Evolutionary conservation across 129 eudicot genomes (phyloP), one percentile per base, ranked within the genome.

Genomic region (Kitagawia praeruptora): DNA sequence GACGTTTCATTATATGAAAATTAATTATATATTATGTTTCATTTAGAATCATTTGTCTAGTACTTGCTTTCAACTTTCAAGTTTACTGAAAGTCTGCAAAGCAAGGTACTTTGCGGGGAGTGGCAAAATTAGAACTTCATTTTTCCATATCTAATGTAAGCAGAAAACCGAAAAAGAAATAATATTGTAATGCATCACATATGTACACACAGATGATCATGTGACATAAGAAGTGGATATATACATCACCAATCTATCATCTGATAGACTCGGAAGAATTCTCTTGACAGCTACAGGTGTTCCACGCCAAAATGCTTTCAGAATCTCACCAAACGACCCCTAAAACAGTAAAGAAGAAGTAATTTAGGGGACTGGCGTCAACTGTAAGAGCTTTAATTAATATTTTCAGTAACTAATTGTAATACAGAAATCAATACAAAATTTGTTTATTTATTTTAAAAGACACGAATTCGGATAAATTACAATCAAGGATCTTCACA

Each of bases 201-300:
- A 78, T 73, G 78, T 58, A 34, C 16, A 61, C 78, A 70, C 28
- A 66, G 10, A 40, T 42, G 67, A 1, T 45, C 10, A 41, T 45
- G 37, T 47, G 49, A 67, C 66, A 79, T 63, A 39, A 40, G 23
- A 37, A 70, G 47, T 61, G 37, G 47, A 81, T 66, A 89, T 86
- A 2, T 84, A 92, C 97, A 89, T 84, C 82, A 92, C 97, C 82
- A 94, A 84, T 91, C 87, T 89, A 77, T 94, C 98, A 80, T 94
- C 97, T 70, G 97, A 91, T 76, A 94, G 97, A 85, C 88, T 89
- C 74, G 98, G 98, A 85, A 94, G 98, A 77, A 94, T 94, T 53
- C 98, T 91, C 77, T 94, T 91, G 81, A 94, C 89, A 84, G 98
- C 98, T 47, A 94, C 98, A 53, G 98, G 97, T 83, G 98, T 94